Evolutionary conservation across 352 stramenopile genomes (phyloP).

Genomic region (Pythium dissimile): DNA sequence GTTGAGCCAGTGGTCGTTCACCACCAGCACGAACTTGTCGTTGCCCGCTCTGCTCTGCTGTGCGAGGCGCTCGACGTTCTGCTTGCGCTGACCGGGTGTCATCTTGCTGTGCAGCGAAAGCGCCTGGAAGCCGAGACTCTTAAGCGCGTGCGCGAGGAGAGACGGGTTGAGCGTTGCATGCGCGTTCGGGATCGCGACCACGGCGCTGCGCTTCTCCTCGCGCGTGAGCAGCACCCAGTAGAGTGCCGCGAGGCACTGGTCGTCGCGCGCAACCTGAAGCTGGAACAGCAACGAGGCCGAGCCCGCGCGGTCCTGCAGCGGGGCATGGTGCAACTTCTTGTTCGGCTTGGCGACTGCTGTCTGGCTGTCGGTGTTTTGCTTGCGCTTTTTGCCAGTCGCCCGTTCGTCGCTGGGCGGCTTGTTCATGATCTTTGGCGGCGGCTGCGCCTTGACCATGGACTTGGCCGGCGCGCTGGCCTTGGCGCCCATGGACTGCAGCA

Average conservation of each 20-base stretch:
- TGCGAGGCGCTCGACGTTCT: conserved; percentile 44
- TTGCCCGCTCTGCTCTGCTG: neutral
- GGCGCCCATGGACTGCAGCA: conserved; percentile 24
- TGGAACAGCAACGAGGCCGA: conserved; percentile 4
- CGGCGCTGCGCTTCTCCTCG: conserved; percentile 31
- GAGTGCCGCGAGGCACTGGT: conserved; percentile 38
- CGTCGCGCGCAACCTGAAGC: conserved; percentile 16
- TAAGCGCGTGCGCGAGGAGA: conserved; percentile 40
- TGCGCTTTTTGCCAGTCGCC: conserved; percentile 14
- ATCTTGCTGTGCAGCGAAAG: conserved; percentile 74
- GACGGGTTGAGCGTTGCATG: conserved; percentile 22
- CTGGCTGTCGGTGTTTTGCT: neutral
- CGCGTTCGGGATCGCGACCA: conserved; percentile 46
- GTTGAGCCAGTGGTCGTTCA: conserved; percentile 52
- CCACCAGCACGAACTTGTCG: conserved; percentile 48
- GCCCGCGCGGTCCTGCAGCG: neutral
- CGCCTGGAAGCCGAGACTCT: conserved; percentile 56
- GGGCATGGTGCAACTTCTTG: neutral
- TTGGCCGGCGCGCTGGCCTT: conserved; percentile 1
- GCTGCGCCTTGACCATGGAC: neutral
- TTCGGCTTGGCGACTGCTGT: neutral
- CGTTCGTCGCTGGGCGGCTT: neutral
- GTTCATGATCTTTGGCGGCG: neutral
- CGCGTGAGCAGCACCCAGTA: conserved; percentile 66
- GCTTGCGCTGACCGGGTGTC: conserved; percentile 44